Evolutionary conservation across 352 stramenopile genomes (phyloP), one percentile per base, ranked within the genome.

Genomic region (Pythium volutum): DNA sequence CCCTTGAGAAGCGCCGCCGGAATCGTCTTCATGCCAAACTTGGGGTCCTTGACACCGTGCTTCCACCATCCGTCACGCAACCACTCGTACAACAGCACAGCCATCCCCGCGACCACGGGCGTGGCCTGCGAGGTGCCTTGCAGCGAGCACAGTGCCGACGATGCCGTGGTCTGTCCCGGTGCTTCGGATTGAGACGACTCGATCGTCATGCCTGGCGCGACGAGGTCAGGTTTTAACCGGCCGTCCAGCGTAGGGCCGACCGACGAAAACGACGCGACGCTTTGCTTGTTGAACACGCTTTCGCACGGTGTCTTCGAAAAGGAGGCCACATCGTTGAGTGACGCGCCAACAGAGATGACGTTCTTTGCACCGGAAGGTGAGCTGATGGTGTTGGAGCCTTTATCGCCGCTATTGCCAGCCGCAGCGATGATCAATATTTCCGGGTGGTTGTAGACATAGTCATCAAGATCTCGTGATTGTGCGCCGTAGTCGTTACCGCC

Each of bases 71-170:
- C 87, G 38, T 96, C 85, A 41, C 77, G 74, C 31, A 98, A 82
- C 77, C 94, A 98, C 53, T 97, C 84, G 41, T 80, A 83, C 31
- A 97, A 60, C 0, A 97, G 56, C 22, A 92, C 77, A 10, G 86
- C 87, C 69, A 84, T 85, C 6, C 88, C 89, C 1, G 85, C 76
- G 16, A 90, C 70, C 2, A 96, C 70, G 18, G 91, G 91, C 9
- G 89, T 91, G 14, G 90, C 75, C 69, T 97, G 93, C 0, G 76
- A 87, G 0, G 91, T 97, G 23, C 89, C 89, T 50, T 81, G 72
- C 34, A 91, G 55, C 1, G 67, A 73, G 45, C 72, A 89, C 10
- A 76, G 53, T 4, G 66, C 59, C 0, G 72, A 73, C 0, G 75
- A 79, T 42, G 81, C 81, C 0, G 64, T 71, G 10, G 67, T 85